Evolutionary conservation across 257 asterid genomes (phyloP).

Genomic region (Solanum rostratum): DNA sequence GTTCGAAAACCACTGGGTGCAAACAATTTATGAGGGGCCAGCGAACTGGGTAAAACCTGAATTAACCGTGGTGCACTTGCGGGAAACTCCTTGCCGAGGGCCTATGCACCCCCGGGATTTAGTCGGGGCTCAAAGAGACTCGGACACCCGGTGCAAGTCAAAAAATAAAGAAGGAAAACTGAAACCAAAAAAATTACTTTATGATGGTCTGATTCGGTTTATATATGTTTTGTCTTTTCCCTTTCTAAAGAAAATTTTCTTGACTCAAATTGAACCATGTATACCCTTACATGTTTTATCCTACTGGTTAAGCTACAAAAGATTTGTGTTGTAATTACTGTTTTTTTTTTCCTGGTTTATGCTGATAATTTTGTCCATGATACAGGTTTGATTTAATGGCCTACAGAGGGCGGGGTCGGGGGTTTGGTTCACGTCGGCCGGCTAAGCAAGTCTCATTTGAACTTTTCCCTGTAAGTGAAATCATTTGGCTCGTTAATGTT

Average conservation of each 20-base stretch:
- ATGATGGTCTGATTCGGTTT: too few relatives aligned
- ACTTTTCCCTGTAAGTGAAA: constrained; percentile 30
- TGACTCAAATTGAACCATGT: neutral
- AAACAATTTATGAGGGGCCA: too few relatives aligned
- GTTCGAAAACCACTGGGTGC: too few relatives aligned
- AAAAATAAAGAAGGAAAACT: too few relatives aligned
- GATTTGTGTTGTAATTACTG: neutral
- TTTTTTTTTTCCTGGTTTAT: neutral
- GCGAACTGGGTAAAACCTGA: too few relatives aligned
- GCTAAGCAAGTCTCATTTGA: constrained; percentile 28
- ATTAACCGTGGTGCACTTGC: too few relatives aligned
- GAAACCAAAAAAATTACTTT: too few relatives aligned
- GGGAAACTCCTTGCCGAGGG: too few relatives aligned
- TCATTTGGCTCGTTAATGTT: neutral
- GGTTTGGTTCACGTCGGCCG: constrained; percentile 19
- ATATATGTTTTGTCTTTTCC: neutral
- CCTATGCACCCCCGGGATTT: too few relatives aligned
- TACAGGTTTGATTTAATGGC: constrained; percentile 18
- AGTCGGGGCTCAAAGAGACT: too few relatives aligned
- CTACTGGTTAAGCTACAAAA: neutral
- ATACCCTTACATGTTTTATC: neutral
- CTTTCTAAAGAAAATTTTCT: too few relatives aligned
- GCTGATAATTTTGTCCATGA: neutral
- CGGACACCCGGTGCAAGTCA: too few relatives aligned
- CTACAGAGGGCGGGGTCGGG: constrained; percentile 41